Evolutionary conservation across 1,139 yeast species (phyloP).

Genomic region (Pichia norvegensis): DNA sequence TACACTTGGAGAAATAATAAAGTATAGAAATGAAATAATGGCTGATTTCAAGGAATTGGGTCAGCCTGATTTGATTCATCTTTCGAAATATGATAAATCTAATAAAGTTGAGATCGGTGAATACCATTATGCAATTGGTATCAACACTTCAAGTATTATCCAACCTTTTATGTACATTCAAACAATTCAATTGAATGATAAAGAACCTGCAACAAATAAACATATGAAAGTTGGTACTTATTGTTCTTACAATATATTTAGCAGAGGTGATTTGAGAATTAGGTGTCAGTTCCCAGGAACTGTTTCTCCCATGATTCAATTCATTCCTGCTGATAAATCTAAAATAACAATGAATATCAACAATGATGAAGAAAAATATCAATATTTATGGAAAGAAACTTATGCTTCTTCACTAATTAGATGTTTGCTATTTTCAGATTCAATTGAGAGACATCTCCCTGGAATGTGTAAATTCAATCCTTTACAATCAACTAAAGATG

Average conservation of each 20-base stretch:
- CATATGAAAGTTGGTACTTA: slow-evolving; percentile 36
- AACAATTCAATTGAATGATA: slow-evolving; percentile 37
- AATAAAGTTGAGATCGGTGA: slow-evolving; percentile 36
- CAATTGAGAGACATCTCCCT: slow-evolving; percentile 54
- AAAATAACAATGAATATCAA: slow-evolving; percentile 18
- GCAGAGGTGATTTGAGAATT: slow-evolving; percentile 40
- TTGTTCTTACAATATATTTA: slow-evolving; percentile 44
- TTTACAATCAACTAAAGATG: slow-evolving; percentile 38
- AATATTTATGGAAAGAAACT: slow-evolving; percentile 64
- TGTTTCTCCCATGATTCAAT: slow-evolving; percentile 24
- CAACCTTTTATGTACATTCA: slow-evolving; percentile 70
- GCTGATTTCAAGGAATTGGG: slow-evolving; percentile 47
- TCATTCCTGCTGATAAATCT: slow-evolving; percentile 20
- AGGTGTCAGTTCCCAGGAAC: slow-evolving; percentile 29
- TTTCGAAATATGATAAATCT: slow-evolving; percentile 38
- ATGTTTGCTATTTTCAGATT: slow-evolving; percentile 61
- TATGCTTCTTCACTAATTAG: slow-evolving; percentile 70
- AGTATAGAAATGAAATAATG: slow-evolving; percentile 23
- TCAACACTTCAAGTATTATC: slow-evolving; percentile 51
- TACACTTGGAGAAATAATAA: slow-evolving; percentile 26
- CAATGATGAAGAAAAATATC: slow-evolving; percentile 27
- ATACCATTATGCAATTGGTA: slow-evolving; percentile 65
- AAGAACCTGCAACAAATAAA: slow-evolving; percentile 18
- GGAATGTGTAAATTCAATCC: slow-evolving; percentile 39
- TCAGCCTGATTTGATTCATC: slow-evolving; percentile 83